Percentiles rank a stretch among this genome's conserved stretches.
phyloP scores from a whole-genome alignment of 106 monocot genomes.

The Allium sativum region DNA sequence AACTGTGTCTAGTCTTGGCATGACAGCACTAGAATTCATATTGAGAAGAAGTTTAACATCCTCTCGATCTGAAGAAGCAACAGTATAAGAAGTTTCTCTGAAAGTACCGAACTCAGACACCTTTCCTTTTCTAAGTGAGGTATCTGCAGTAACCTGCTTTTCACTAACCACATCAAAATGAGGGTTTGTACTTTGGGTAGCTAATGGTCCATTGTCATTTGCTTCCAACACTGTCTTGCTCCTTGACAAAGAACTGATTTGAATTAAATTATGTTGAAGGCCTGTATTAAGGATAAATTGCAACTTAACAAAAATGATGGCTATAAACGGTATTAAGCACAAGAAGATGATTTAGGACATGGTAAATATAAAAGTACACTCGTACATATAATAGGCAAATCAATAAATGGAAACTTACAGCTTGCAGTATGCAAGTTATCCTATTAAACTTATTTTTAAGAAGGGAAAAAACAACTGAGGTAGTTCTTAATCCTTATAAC shows the following conservation, averaged over 20 bases:
- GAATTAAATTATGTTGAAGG: slow-evolving; percentile 2
- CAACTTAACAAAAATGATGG: not conserved
- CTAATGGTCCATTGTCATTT: not conserved
- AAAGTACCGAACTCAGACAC: slow-evolving; percentile 6
- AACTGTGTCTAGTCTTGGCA: slow-evolving; percentile 23
- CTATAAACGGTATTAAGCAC: not conserved
- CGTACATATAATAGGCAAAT: too few relatives aligned
- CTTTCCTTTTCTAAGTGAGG: not conserved
- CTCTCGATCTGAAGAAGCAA: slow-evolving; percentile 38
- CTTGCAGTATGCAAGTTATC: too few relatives aligned
- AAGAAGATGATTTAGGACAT: too few relatives aligned
- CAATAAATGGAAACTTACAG: too few relatives aligned
- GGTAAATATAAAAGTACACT: too few relatives aligned
- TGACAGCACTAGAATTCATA: slow-evolving; percentile 19
- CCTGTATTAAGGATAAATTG: not conserved
- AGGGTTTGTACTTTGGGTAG: not conserved
- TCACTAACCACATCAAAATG: not conserved
- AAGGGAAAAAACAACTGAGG: too few relatives aligned
- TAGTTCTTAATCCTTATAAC: too few relatives aligned
- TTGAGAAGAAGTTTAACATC: slow-evolving; percentile 38
- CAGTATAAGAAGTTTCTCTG: slow-evolving; percentile 5
- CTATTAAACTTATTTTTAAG: too few relatives aligned
- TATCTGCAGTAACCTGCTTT: not conserved
- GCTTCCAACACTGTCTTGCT: not conserved
- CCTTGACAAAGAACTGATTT: too few relatives aligned